phyloP scores from a whole-genome alignment of 106 monocot genomes.

The Gastrodia elata region DNA sequence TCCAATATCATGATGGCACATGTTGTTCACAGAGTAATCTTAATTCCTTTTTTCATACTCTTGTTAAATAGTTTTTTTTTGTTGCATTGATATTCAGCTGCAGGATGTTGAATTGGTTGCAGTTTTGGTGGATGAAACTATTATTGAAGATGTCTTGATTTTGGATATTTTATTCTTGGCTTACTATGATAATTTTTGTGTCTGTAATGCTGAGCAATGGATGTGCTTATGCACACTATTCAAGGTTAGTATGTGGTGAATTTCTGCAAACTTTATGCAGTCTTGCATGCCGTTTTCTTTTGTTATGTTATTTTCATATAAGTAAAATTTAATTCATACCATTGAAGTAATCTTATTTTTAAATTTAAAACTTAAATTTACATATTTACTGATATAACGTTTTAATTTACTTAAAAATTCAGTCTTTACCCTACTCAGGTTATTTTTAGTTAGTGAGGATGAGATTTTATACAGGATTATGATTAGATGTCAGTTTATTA shows the following conservation, averaged over 20 bases:
- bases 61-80: neutral
- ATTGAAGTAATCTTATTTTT: no score
- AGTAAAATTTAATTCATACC: no score
- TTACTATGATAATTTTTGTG: constrained; percentile 75
- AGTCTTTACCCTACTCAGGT: no score
- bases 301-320: neutral
- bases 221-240: constrained; percentile 49
- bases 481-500: no score
- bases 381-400: no score
- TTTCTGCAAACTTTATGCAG: neutral
- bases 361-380: no score
- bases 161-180: constrained; percentile 77
- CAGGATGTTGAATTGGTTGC: constrained; percentile 58
- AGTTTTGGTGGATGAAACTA: constrained; percentile 69
- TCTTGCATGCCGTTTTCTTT: neutral
- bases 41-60: neutral
- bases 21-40: neutral
- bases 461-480: no score
- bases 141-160: constrained; percentile 69
- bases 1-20: neutral
- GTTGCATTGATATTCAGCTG: neutral
- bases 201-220: constrained; percentile 59
- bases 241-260: constrained; percentile 32
- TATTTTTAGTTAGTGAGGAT: no score
- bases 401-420: no score